phyloP scores from a whole-genome alignment of 345 rosid genomes.

The Salix arbutifolia region DNA sequence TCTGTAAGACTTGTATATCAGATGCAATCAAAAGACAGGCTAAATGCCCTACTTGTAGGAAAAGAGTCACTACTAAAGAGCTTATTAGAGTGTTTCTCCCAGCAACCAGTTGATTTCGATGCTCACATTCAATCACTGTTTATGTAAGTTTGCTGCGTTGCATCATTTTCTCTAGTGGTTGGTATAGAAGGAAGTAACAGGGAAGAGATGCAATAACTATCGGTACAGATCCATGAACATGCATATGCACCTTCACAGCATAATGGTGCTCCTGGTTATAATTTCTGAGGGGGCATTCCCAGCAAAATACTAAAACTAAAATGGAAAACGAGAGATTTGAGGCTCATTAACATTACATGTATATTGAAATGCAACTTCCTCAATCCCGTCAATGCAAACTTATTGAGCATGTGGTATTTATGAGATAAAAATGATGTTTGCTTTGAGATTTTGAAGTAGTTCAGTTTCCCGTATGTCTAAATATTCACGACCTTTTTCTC shows the following conservation, averaged over 20 bases:
- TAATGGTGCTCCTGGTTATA: not conserved
- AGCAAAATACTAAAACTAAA: not conserved
- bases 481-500: not conserved
- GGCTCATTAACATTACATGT: not conserved
- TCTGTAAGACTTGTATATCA: constrained; percentile 73
- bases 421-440: not conserved
- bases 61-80: constrained; percentile 51
- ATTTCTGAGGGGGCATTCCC: not conserved
- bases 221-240: not conserved
- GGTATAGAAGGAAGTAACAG: not conserved
- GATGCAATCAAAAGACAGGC: constrained; percentile 49
- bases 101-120: constrained; percentile 30
- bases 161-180: not conserved
- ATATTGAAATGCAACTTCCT: not conserved
- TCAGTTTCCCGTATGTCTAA: not conserved
- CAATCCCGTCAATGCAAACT: not conserved
- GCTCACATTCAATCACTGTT: not conserved
- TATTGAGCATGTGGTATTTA: not conserved
- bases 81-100: constrained; percentile 92
- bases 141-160: constrained; percentile 18
- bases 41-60: constrained; percentile 92
- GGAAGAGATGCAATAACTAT: not conserved
- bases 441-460: not conserved
- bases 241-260: not conserved
- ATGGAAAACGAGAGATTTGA: not conserved